These are phyloP conservation scores for Cyberlindnera xylosilytica DNA, from an alignment of 805 yeast species.

Conservation along the genomic window DNA sequence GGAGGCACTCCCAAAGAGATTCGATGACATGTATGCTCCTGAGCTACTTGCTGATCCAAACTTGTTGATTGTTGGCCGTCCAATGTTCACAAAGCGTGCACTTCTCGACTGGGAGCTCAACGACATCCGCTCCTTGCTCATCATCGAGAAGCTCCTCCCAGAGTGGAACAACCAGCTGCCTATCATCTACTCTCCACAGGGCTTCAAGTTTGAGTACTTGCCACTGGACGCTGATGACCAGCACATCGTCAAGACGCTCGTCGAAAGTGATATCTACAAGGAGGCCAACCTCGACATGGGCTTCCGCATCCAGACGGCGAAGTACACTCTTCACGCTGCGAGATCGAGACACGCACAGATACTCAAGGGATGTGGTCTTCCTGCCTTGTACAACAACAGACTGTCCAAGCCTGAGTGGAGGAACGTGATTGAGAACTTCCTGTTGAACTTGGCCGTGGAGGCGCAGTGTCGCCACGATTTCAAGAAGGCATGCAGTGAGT, in stretches of 20 bases:
- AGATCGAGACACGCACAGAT: constrained; percentile 43
- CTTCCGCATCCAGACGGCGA: constrained; percentile 58
- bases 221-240: constrained; percentile 56
- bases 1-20: constrained; percentile 51
- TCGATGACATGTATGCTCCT: constrained; percentile 54
- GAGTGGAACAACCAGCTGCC: constrained; percentile 60
- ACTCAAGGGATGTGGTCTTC: constrained; percentile 26
- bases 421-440: constrained; percentile 66
- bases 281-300: constrained; percentile 56
- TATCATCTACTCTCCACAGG: constrained; percentile 30
- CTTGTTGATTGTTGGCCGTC: constrained; percentile 53
- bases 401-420: constrained; percentile 66
- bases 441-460: constrained; percentile 63
- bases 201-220: constrained; percentile 46
- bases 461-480: constrained; percentile 69
- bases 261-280: constrained; percentile 57
- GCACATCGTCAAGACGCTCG: constrained; percentile 45
- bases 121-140: constrained; percentile 62
- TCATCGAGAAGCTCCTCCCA: constrained; percentile 42
- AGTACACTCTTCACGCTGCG: constrained; percentile 57
- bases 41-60: constrained; percentile 46
- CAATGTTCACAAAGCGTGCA: constrained; percentile 58
- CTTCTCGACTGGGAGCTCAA: constrained; percentile 70
- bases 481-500: constrained; percentile 45
- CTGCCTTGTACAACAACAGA: constrained; percentile 17